phyloP scores from a whole-genome alignment of 139 green algal species.

The Chlorella vulgaris region DNA sequence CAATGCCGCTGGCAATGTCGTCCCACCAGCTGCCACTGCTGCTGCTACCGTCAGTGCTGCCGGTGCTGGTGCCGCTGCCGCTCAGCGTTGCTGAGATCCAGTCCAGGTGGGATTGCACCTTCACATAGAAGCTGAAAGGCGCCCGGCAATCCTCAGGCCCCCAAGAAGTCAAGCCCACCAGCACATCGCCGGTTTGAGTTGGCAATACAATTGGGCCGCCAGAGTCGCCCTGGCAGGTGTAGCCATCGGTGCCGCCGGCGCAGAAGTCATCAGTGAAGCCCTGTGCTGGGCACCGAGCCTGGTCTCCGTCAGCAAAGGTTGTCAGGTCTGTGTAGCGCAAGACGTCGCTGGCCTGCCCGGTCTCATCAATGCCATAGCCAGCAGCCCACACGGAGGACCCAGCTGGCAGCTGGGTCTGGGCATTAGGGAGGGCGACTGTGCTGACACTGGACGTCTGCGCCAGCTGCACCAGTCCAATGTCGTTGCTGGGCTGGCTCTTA shows the following conservation, averaged over 20 bases:
- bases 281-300: neutral
- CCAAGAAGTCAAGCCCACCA: neutral
- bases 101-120: neutral
- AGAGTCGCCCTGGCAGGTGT: slow-evolving; percentile 7
- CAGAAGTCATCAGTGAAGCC: neutral
- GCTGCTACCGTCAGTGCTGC: neutral
- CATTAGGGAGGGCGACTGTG: neutral
- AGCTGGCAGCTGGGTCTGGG: neutral
- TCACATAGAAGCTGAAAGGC: neutral
- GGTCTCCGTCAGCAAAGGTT: neutral
- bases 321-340: slow-evolving; percentile 9
- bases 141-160: neutral
- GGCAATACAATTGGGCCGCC: neutral
- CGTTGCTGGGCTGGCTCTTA: neutral
- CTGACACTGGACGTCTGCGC: neutral
- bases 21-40: neutral
- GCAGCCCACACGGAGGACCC: neutral
- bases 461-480: neutral
- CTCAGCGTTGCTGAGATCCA: neutral
- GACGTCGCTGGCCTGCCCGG: neutral
- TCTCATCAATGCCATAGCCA: slow-evolving; percentile 2
- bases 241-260: neutral
- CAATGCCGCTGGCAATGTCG: neutral
- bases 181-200: neutral
- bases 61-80: neutral